Base-by-base conservation (phyloP, 257 asterid species). In the Paraleonurus japonicus region DNA sequence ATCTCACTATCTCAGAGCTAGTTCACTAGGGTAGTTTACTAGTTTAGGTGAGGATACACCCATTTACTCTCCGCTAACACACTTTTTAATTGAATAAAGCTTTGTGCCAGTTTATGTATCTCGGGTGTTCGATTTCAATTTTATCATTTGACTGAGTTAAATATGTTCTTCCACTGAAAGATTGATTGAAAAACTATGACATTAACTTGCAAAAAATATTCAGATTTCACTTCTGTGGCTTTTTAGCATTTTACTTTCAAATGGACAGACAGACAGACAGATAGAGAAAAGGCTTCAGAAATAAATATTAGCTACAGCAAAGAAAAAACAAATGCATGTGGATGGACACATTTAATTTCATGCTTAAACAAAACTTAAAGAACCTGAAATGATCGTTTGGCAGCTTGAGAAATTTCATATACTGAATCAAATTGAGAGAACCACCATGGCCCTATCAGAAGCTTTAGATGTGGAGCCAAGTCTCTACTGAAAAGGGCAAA, bases 371-470 rank as follows among this genome's bases (percentile, higher is more conserved):
- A 64, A 75, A 69, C 33, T 59, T 70, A 37, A 50, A 47, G 65
- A 30, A 95, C 99, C 99, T 95, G 98, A 84, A 92, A 95, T 57
- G 99, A 95, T 64, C 86, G 84, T 62, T 85, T 92, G 55, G 99
- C 98, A 65, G 96, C 96, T 82, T 89, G 98, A 58, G 99, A 89
- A 81, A 92, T 96, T 83, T 95, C 99, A 82, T 75, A 69, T 66
- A 70, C 83, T 60, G 95, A 92, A 87, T 95, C 99, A 79, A 95
- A 95, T 67, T 95, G 99, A 78, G 99, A 88, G 83, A 88, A 87
- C 98, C 99, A 95, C 99, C 99, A 95, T 5, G 99, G 97, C 79
- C 99, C 99, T 81, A 95, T 88, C 69, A 95, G 79, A 76, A 78
- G 85, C 86, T 89, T 95, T 76, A 95, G 81, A 76, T 92, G 89